Evolutionary conservation across 2,329 filamentous ascomycete species (phyloP), one percentile per base, ranked within the genome.

Genomic region (Pleoardoris graminearum): DNA sequence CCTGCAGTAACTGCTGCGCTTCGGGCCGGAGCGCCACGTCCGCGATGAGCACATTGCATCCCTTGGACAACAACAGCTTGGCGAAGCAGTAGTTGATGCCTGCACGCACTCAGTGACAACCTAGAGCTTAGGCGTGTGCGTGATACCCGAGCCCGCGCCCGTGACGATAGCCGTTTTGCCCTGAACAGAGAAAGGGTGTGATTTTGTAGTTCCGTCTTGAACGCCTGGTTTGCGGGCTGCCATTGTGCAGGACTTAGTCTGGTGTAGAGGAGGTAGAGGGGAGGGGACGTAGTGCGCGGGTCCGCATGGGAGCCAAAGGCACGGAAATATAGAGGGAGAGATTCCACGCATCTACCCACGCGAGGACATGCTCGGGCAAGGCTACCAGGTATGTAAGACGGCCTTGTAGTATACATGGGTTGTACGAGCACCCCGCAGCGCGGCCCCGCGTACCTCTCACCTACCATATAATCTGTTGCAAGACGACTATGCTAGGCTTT

Each of bases 41-140:
- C 16, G 77, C 78, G 42, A 81, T 67, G 35, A 81, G 64, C 38
- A 80, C 78, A 51, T 75, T 79, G 69, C 77, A 80, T 53, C 74
- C 73, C 10, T 64, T 62, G 0, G 69, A 66, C 17, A 80, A 74
- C 12, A 81, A 74, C 1, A 79, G 65, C 16, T 68, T 61, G 11
- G 78, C 74, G 58, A 81, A 80, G 57, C 60, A 71, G 56, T 73
- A 71, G 59, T 77, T 78, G 58, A 80, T 80, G 14, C 78, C 78
- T 80, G 54, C 7, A 5, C 7, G 22, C 2, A 8, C 7, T 45
- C 3, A 33, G 14, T 21, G 23, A 6, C 6, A 5, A 27, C 10
- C 6, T 6, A 23, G 3, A 23, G 22, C 8, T 16, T 29, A 17
- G 3, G 22, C 14, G 29, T n/a, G 38, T 29, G 4, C 3, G 7